Conservation (phyloP, 1,284 basidiomycete species). For the Heliocybe sulcata region DNA sequence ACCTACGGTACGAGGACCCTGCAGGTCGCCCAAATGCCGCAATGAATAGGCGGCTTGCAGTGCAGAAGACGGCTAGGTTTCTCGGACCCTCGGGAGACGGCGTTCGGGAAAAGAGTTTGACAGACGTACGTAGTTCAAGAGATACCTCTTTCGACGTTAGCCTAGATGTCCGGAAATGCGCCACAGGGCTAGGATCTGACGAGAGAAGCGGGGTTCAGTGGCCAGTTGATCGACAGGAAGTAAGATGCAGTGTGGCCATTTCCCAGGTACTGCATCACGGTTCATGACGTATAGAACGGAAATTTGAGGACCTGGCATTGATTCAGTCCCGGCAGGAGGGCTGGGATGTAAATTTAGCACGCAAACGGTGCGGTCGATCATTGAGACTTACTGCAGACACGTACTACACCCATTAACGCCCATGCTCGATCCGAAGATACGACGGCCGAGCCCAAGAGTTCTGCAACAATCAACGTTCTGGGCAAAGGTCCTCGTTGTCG, state of each 20-base stretch:
- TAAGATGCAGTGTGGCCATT: not conserved
- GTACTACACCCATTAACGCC: no score
- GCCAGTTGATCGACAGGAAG: not conserved
- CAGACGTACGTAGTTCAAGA: not conserved
- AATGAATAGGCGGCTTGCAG: not conserved
- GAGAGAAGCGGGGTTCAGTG: not conserved
- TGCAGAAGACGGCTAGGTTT: not conserved
- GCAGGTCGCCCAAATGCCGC: not conserved
- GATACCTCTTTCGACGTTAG: not conserved
- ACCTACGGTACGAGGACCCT: not conserved
- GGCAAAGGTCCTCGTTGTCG: not conserved
- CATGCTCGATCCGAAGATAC: no score
- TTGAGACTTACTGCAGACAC: no score
- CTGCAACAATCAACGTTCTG: no score
- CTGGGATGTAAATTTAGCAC: not conserved
- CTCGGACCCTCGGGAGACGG: not conserved
- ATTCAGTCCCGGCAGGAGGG: not conserved
- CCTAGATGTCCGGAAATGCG: no score
- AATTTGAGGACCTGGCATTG: not conserved
- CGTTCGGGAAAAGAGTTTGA: not conserved
- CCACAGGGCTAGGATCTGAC: not conserved
- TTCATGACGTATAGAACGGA: not conserved
- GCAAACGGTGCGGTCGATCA: no score
- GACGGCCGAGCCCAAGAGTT: no score
- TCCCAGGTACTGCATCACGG: not conserved